Conservation (phyloP, 345 rosid species). For the Pugionium dolabratum region DNA sequence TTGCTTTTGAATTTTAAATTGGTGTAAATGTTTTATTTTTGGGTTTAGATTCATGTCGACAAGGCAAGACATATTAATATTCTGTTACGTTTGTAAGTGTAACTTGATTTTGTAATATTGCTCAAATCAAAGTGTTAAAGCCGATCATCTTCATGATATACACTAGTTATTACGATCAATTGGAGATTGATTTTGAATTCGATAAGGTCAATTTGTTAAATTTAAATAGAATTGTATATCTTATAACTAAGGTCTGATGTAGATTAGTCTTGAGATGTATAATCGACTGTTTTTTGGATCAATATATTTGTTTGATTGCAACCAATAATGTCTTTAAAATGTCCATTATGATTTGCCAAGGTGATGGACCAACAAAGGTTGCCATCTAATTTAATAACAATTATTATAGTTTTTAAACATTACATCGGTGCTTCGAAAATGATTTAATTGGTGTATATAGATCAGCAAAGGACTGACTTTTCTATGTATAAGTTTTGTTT, state of each 20-base stretch:
- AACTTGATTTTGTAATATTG: conserved; percentile 12
- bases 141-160: conserved; percentile 4
- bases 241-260: conserved; percentile 27
- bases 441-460: no score
- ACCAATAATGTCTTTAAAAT: conserved; percentile 36
- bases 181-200: conserved; percentile 15
- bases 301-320: conserved; percentile 4
- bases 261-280: conserved; percentile 22
- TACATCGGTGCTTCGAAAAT: background rate
- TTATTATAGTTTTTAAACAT: background rate
- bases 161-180: background rate
- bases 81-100: conserved; percentile 10
- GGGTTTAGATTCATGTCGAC: conserved; percentile 13
- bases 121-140: conserved; percentile 19
- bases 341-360: conserved; percentile 19
- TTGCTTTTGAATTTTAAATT: conserved; percentile 21
- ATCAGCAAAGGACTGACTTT: no score
- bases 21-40: conserved; percentile 31
- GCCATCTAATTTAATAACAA: conserved; percentile 10
- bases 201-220: conserved; percentile 9
- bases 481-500: no score
- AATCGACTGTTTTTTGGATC: conserved; percentile 12
- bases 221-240: conserved; percentile 5
- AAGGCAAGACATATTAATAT: conserved; percentile 5
- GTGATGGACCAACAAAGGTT: conserved; percentile 35